Base-by-base conservation (phyloP, 441 rosid species). In the Lepidium campestre region DNA sequence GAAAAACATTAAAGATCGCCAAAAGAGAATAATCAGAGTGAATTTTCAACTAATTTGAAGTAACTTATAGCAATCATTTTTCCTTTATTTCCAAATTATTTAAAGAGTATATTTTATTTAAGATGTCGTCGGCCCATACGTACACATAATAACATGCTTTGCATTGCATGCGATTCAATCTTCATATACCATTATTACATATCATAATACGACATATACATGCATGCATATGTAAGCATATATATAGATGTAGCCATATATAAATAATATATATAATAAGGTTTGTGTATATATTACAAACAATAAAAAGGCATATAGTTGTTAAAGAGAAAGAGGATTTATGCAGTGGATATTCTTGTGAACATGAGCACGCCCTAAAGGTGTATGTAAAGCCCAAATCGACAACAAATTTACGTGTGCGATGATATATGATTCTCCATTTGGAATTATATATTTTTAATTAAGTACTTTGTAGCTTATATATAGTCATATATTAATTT, bases 321-420 rank as follows among this genome's bases (percentile, higher is more conserved):
- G 25, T 14, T 10, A 47, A 47, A 36, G 46, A 47, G 9, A 20
- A 41, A 14, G 46, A 35, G 12, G 17, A 50, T 49, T 23, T 15
- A 11, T 63, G 48, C 10, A 25, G n/a, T 15, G 58, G 37, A 50
- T 50, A 64, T 64, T 63, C 68, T 36, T 36, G 36, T 23, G 42
- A 19, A 42, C n/a, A 31, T 32, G 17, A 65, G 13, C 34, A 53
- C 53, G 13, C 7, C 12, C 44, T 19, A 31, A 32, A 65, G 35
- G 52, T 42, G 31, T 42, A 54, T 42, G 31, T 42, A 54, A 65
- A 54, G n/a, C 40, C 31, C 39, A 53, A 11, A 19, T 32, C 44
- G 9, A 10, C 20, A 29, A 19, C 10, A 41, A 29, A n/a, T 14
- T 32, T 54, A 65, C 70, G 62, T 55, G 44, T 55, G 62, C 62